These are phyloP conservation scores for Plasmodium vinckei DNA, from an alignment of 169 alveolate species.

Conservation along the genomic window DNA sequence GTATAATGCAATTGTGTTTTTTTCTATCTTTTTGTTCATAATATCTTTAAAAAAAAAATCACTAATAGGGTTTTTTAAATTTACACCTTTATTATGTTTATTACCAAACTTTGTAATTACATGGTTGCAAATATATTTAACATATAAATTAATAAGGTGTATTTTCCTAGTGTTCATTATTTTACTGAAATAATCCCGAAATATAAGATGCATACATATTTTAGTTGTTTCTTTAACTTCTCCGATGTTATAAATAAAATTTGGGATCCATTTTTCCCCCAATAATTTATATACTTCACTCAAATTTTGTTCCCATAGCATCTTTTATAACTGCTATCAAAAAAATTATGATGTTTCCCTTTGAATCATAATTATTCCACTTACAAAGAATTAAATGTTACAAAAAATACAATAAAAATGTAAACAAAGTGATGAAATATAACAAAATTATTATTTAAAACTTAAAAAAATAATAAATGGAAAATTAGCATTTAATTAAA, in stretches of 20 bases:
- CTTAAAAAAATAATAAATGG: background rate
- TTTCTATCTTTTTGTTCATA: constrained; percentile 16
- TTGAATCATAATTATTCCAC: constrained; percentile 36
- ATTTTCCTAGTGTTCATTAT: constrained; percentile 21
- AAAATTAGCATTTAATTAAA: constrained; percentile 10
- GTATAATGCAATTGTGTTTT: background rate
- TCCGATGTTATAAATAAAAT: constrained; percentile 9
- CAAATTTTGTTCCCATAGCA: constrained; percentile 57
- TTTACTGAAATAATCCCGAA: constrained; percentile 15
- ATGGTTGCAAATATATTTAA: constrained; percentile 31
- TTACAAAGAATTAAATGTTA: constrained; percentile 23
- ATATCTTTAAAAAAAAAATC: constrained; percentile 31
- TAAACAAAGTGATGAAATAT: constrained; percentile 17
- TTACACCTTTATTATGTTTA: constrained; percentile 14
- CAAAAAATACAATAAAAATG: constrained; percentile 7
- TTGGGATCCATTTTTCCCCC: constrained; percentile 30
- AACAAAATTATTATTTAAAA: constrained; percentile 48
- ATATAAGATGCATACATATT: constrained; percentile 14
- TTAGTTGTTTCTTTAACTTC: constrained; percentile 21
- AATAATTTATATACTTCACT: constrained; percentile 14
- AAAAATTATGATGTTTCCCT: constrained; percentile 8
- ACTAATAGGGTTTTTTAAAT: constrained; percentile 13
- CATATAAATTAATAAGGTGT: constrained; percentile 27
- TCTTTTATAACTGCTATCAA: constrained; percentile 26
- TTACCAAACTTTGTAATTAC: constrained; percentile 30